Percentiles rank a stretch among this genome's conserved stretches.
These are phyloP conservation scores for Penicillium sp. DNA, from an alignment of 2,329 filamentous ascomycete genomes.

Conservation along the genomic window DNA sequence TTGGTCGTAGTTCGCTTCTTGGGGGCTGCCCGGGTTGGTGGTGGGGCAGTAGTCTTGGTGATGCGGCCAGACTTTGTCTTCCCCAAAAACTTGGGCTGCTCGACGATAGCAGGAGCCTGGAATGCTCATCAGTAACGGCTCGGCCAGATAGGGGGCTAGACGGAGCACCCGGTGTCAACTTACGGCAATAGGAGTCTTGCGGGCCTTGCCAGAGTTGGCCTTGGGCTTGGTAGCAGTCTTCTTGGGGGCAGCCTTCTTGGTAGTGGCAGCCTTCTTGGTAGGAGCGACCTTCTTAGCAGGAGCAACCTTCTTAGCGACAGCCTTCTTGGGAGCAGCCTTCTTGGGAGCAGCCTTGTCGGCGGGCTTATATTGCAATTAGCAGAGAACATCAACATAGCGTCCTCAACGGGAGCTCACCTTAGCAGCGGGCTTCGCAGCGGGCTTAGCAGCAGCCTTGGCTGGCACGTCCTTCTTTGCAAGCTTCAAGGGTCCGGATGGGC, in stretches of 20 bases:
- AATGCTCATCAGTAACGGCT: constrained; percentile 21
- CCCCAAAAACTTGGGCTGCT: constrained; percentile 67
- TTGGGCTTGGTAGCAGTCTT: constrained; percentile 55
- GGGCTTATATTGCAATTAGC: constrained; percentile 20
- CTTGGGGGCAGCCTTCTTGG: constrained; percentile 48
- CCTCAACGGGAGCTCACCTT: constrained; percentile 15
- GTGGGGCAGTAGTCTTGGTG: constrained; percentile 62
- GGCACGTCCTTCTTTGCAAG: constrained; percentile 72
- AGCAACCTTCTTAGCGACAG: constrained; percentile 40
- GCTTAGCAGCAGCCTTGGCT: constrained; percentile 30
- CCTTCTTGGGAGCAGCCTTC: constrained; percentile 38
- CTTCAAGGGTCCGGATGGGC: constrained; percentile 87
- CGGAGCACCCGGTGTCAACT: constrained; percentile 15
- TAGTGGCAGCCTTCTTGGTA: constrained; percentile 39
- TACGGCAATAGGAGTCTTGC: constrained; percentile 50
- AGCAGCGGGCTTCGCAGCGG: constrained; percentile 17
- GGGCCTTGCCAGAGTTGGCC: constrained; percentile 55
- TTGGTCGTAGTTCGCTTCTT: constrained; percentile 48
- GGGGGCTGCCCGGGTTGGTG: constrained; percentile 42
- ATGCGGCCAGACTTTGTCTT: constrained; percentile 88
- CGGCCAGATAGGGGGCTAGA: background rate
- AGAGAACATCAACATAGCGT: background rate
- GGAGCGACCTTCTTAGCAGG: constrained; percentile 45
- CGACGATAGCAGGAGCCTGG: constrained; percentile 65
- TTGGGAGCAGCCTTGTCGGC: constrained; percentile 25